Base-by-base conservation (phyloP, 352 stramenopile species). In the Phytophthora aleatoria region DNA sequence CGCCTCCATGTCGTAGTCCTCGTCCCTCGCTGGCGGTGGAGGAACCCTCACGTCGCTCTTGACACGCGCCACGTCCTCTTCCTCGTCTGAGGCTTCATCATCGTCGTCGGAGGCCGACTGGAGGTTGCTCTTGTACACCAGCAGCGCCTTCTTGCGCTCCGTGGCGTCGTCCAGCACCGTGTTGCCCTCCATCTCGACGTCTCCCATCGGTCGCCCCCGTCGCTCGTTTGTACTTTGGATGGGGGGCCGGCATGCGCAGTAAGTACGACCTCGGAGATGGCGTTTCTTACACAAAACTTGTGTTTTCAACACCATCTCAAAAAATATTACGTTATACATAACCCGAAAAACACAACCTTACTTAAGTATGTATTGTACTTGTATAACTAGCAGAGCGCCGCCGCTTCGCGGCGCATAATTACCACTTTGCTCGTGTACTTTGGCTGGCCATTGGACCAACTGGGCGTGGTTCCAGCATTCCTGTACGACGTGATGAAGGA, bases 111-210 rank as follows among this genome's bases (percentile, higher is more conserved):
- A 87, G 1, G 61, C 76, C 6, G 82, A 87, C 51, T 81, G 76
- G 44, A 87, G 79, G 47, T 89, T 88, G 63, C 69, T 85, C 67
- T 89, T 90, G 70, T 85, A 93, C 60, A 91, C 82, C 27, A 93
- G 68, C 55, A 93, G 66, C 64, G 85, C 81, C 69, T 91, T 93
- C 77, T 89, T 91, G 57, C 79, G 76, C 71, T 91, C 82, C 36
- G 74, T 83, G 41, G 69, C 60, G 41, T 57, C 65, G 45, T 74
- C 53, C 57, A 67, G 45, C 49, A 50, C 47, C 57, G 61, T 56
- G 52, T 64, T 74, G 39, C 68, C 59, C 45, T 74, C 71, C 72
- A 78, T 80, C 48, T 85, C 79, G 38, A 76, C 71, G 61, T 85
- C 77, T 64, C 38, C 60, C 60, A 73, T 71, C 44, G 59, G 61